phyloP scores from a whole-genome alignment of 2,329 filamentous ascomycete species.

The Penicillium sp. region DNA sequence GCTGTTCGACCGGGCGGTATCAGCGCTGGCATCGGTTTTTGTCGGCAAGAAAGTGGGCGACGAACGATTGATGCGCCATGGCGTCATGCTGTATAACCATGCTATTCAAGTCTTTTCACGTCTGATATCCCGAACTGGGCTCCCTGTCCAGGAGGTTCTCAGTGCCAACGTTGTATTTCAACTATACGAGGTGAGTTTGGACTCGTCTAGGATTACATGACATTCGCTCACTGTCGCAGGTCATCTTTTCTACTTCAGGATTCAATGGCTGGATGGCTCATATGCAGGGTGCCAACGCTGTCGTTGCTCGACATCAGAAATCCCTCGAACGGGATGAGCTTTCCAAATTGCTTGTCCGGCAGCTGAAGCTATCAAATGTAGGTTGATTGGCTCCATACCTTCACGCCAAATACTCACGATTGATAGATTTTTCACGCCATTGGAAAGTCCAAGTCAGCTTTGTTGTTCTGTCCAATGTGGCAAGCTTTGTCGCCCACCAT shows the following conservation, averaged over 20 bases:
- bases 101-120: conserved; percentile 12
- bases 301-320: conserved; percentile 11
- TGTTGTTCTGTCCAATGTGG: conserved; percentile 12
- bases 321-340: conserved; percentile 7
- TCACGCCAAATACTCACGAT: background rate
- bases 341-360: conserved; percentile 10
- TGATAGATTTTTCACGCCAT: conserved; percentile 13
- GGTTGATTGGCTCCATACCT: background rate
- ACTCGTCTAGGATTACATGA: background rate
- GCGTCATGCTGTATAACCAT: conserved; percentile 11
- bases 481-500: conserved; percentile 4
- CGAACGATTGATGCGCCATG: conserved; percentile 9
- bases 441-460: conserved; percentile 11
- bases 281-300: conserved; percentile 16
- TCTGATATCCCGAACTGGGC: conserved; percentile 5
- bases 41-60: conserved; percentile 14
- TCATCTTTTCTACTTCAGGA: conserved; percentile 13
- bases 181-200: conserved; percentile 12
- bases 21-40: conserved; percentile 15
- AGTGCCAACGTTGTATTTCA: conserved; percentile 16
- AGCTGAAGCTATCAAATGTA: conserved; percentile 14
- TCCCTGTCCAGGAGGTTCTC: conserved; percentile 13
- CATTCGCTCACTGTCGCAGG: conserved; percentile 4
- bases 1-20: conserved; percentile 12
- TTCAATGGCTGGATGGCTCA: conserved; percentile 16